Evolutionary conservation across 1,284 basidiomycete genomes (phyloP), one percentile per base, ranked within the genome.

Genomic region (Psilocybe mexicana): DNA sequence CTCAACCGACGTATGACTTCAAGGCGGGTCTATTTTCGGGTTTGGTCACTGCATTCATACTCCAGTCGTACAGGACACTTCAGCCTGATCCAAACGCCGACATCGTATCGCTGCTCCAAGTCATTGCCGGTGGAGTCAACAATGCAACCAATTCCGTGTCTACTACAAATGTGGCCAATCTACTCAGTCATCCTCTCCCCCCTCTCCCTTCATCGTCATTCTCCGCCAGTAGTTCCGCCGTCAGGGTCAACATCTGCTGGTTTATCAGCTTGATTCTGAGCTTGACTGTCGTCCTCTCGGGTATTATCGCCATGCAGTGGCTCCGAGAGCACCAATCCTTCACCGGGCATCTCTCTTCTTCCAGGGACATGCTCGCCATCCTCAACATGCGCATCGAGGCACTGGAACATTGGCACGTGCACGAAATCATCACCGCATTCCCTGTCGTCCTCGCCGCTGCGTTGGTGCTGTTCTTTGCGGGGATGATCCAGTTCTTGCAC

Each of bases 181-280:
- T 12, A 12, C 46, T 6, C 45, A n/a, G 25, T 25, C 14, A n/a
- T 11, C 38, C 26, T 43, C 55, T 43, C n/a, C 44, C 43, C 48
- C 24, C 49, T 36, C 18, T 25, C 30, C 25, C 14, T 12, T 40
- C 38, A n/a, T 26, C 26, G 11, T 6, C 6, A n/a, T 55, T 46
- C 45, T 40, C 54, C 10, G 33, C 46, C 24, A 23, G 26, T 2
- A 11, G 24, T 28, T 57, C 45, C 1, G 45, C 54, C 25, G 36
- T 64, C 50, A 52, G 64, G 3, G 54, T 67, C 52, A 68, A 66
- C 43, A 58, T 63, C 18, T 58, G 63, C 50, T 65, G 63, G 66
- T 69, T 66, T 42, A 54, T 65, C 35, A 67, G 67, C 43, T 60
- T 69, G 14, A 57, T 62, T 2, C 63, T 69, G 46, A 68, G 68